Conservation (phyloP, 2,329 filamentous ascomycete genomes). For the Aspergillus aculeatinus region DNA sequence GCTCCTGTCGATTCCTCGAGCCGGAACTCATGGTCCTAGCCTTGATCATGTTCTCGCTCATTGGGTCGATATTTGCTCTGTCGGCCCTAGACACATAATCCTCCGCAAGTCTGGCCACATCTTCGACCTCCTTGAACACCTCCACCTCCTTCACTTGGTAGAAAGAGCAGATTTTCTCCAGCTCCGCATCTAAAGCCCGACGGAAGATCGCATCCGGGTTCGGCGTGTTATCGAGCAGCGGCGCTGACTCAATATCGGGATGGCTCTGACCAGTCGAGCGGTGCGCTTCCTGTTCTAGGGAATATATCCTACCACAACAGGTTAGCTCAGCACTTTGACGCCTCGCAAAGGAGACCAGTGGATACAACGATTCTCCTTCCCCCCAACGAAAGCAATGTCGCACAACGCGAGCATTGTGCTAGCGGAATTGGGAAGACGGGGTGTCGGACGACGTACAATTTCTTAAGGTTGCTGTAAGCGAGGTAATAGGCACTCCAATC, state of each 20-base stretch:
- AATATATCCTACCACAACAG: constrained; percentile 74
- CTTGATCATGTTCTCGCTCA: constrained; percentile 44
- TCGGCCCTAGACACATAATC: constrained; percentile 61
- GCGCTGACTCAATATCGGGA: constrained; percentile 78
- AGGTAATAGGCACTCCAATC: constrained; percentile 99
- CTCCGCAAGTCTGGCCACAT: constrained; percentile 72
- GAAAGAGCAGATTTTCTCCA: constrained; percentile 93
- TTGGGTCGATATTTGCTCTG: constrained; percentile 44
- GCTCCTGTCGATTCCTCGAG: constrained; percentile 45
- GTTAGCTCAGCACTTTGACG: constrained; percentile 4
- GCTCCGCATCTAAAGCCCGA: constrained; percentile 77
- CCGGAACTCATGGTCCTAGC: constrained; percentile 42
- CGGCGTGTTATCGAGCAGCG: constrained; percentile 65
- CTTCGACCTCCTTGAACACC: constrained; percentile 75
- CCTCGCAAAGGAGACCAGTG: neutral
- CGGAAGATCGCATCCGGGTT: constrained; percentile 81
- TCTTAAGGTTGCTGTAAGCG: constrained; percentile 97
- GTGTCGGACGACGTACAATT: constrained; percentile 65
- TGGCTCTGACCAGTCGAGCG: constrained; percentile 52
- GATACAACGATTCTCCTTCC: neutral
- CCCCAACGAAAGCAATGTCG: constrained; percentile 2
- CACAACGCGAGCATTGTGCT: constrained; percentile 1
- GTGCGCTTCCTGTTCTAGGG: constrained; percentile 81
- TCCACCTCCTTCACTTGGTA: constrained; percentile 87
- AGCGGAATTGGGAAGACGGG: constrained; percentile 4